Evolutionary conservation across 208 protist genomes (phyloP), one percentile per base, ranked within the genome.

Genomic region (Jaenimonas drosophilae): DNA sequence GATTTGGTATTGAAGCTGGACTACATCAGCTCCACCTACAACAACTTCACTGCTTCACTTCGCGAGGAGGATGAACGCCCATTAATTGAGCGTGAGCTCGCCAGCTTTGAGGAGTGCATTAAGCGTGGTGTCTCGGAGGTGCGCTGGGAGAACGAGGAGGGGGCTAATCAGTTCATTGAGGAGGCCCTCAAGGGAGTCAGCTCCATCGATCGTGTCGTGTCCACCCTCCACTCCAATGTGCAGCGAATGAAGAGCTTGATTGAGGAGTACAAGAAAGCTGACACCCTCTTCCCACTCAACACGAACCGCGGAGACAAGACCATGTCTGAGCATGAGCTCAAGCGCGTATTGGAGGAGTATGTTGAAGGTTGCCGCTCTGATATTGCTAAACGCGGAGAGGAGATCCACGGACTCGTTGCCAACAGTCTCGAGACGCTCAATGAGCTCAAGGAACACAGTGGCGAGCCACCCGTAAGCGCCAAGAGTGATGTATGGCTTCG

Each of bases 1-100:
- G 55, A 68, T 34, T 90, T 96, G 50, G 91, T 80, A 0, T 76
- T 96, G 34, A 94, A 88, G 57, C 80, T 98, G 16, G 83, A 97
- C 21, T 79, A 97, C 54, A 77, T 96, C 11, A 74, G 86, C 48
- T 83, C 84, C 31, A 96, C 88, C 12, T 98, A 96, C 71, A 98
- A 98, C 74, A 69, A 82, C 54, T 77, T 97, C 47, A 80, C 81
- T 44, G 59, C 52, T 14, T 91, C 74, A 26, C 67, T 98, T 17
- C 82, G 93, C 30, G 59, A 64, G 0, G 75, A 97, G 38, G 88
- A 91, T 46, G 96, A 98, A 75, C 60, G 64, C 12, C 92, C 94
- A 4, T 78, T 98, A 23, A 76, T 98, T 37, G 60, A 87, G 71
- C 65, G 25, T 1, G 82, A 96, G 55, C 65, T 97, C 24, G 63